Evolutionary conservation across 2,329 filamentous ascomycete genomes (phyloP), one percentile per base, ranked within the genome.

Genomic region (Zelopaecilomyces penicillatus): DNA sequence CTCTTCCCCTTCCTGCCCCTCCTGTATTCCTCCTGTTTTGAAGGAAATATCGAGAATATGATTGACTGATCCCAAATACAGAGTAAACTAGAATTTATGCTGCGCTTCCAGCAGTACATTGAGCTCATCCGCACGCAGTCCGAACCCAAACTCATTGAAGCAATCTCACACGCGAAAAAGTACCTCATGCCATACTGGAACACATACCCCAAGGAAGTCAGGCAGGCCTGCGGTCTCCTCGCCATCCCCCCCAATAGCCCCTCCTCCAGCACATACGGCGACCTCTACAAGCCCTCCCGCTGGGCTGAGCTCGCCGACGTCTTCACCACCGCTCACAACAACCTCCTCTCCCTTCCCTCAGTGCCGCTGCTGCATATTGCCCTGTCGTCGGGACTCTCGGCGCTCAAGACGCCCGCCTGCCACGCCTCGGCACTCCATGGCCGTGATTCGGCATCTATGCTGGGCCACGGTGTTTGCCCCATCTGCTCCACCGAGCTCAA

Each of bases 401-500:
- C 93, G 1, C 82, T 98, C 53, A 98, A 98, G 65, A 97, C 93
- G 1, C 93, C 93, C 0, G 83, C 88, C 11, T 98, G 93, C 62
- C 90, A 97, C 67, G 85, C 84, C 2, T 69, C 72, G 26, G 69
- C 77, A 4, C 74, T 77, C 1, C 65, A 69, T 32, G 42, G 54
- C 26, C 51, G 54, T 9, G 47, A 56, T 28, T 46, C 48, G 27
- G 50, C 54, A 12, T 58, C 63, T 2, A 73, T 70, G 29, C 76
- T 84, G 1, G 81, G 80, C 2, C 83, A 85, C 6, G 83, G 81
- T 40, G 81, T 97, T 36, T 98, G 93, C 57, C 93, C 93, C 3
- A 97, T 98, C 59, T 98, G 93, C 70, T 93, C 85, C 39, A 93
- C 85, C 1, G 93, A 98, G 66, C 78, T 98, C 45, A 97, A 97